Evolutionary conservation across 257 asterid species (phyloP).

Genomic region (Fraxinus americana): DNA sequence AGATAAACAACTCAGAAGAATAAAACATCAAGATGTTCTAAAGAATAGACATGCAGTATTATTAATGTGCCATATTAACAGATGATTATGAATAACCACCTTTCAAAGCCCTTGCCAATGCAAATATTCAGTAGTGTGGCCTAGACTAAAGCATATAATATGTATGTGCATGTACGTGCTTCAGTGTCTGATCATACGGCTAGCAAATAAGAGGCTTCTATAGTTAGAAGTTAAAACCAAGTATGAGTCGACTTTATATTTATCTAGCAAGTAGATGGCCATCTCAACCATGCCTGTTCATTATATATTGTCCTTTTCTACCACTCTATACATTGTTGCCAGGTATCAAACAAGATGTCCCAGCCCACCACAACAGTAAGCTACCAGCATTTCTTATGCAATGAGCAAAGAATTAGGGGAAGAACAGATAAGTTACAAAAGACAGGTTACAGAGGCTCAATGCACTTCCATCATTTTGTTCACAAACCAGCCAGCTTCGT

Average conservation of each 20-base stretch:
- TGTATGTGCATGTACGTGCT: neutral
- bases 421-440: neutral
- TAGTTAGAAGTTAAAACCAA: neutral
- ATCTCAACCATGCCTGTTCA: neutral
- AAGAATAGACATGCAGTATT: neutral
- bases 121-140: neutral
- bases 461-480: neutral
- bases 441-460: neutral
- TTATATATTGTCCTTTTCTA: neutral
- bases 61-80: neutral
- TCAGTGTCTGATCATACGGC: neutral
- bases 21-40: neutral
- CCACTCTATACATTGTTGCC: neutral
- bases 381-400: neutral
- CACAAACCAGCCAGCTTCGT: neutral
- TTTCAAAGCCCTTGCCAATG: neutral
- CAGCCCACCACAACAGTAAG: neutral
- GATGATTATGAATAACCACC: neutral
- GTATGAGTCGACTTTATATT: neutral
- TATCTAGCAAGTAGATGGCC: neutral
- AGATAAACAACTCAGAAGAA: neutral
- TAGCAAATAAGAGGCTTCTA: neutral
- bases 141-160: neutral
- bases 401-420: neutral
- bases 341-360: neutral